Evolutionary conservation across 805 yeast genomes (phyloP), one percentile per base, ranked within the genome.

Genomic region (Yarrowia alimentaria): DNA sequence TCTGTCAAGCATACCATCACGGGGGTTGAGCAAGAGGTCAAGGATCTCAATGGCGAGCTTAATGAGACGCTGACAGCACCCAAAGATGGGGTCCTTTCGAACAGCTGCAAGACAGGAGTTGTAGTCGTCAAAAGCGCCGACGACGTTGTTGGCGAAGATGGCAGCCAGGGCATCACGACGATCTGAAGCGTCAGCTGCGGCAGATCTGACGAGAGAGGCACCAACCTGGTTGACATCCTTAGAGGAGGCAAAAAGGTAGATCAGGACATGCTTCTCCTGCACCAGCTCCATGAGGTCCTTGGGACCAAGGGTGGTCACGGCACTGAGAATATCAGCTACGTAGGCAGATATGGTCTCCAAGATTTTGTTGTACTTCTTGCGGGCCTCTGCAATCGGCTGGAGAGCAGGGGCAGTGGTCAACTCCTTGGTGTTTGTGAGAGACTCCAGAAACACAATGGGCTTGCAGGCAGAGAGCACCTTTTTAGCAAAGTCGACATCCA

Each of bases 51-150:
- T 82, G 32, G 85, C 61, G 8, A 87, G 79, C 58, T 85, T 73
- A 1, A 87, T 80, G 2, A 84, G 81, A 56, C 85, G 77, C 1
- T 90, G 89, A 55, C 85, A 79, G 1, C 90, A 88, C 50, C 84
- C 89, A 60, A 71, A 83, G 29, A 76, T 77, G 24, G 71, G 73
- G 53, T 79, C 65, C 11, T 64, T 58, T 5, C 73, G 74, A 50
- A 81, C 68, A 38, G 66, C 69, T 3, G 68, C 58, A 40, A 85
- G 58, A 29, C 76, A 76, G 3, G 60, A 59, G 51, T 69, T 74
- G 19, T 79, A 68, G 0, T 88, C 78, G 3, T 57, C 57, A 5
- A 88, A 58, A 7, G 81, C 74, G 6, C 67, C 61, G 2, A 65
- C 60, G 11, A 81, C 61, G 51, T 77, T 71, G 7, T 67, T 60